These are phyloP conservation scores for Kentomonas sorsogonicus DNA, from an alignment of 208 protist species.

Conservation along the genomic window DNA sequence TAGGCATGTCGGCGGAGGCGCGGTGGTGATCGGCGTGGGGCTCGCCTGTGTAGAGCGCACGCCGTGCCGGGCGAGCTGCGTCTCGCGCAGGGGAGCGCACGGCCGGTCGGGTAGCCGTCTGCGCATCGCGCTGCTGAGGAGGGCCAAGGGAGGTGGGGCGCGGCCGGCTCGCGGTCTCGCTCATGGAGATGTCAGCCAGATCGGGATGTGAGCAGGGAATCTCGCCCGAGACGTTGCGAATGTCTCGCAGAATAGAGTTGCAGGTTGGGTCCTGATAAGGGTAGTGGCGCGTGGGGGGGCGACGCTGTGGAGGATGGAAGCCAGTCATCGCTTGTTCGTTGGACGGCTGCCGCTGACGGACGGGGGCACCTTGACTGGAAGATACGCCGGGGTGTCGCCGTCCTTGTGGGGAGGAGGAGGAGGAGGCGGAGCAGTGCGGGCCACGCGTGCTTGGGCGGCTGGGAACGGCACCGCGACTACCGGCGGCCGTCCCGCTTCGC, in stretches of 20 bases:
- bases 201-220: conserved; percentile 9
- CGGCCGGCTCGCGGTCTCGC: not conserved
- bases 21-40: too few species aligned
- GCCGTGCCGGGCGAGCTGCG: too few species aligned
- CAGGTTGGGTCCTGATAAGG: conserved; percentile 81
- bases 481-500: not conserved
- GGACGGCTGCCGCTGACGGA: not conserved
- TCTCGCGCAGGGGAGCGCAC: too few species aligned
- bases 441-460: not conserved
- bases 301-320: not conserved
- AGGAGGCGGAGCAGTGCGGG: not conserved
- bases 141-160: not conserved
- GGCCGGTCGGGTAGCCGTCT: too few species aligned
- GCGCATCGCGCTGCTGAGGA: not conserved
- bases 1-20: too few species aligned
- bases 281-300: not conserved
- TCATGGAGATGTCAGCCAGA: not conserved
- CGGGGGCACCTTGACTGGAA: not conserved
- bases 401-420: too few species aligned
- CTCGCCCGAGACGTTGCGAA: conserved; percentile 43
- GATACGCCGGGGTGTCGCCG: not conserved
- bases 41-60: too few species aligned
- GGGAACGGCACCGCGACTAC: not conserved
- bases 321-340: not conserved
- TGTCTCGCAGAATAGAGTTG: conserved; percentile 78